Evolutionary conservation across 164 flowering plant genomes (phyloP), one percentile per base, ranked within the genome.

Genomic region (Umbellularia californica): DNA sequence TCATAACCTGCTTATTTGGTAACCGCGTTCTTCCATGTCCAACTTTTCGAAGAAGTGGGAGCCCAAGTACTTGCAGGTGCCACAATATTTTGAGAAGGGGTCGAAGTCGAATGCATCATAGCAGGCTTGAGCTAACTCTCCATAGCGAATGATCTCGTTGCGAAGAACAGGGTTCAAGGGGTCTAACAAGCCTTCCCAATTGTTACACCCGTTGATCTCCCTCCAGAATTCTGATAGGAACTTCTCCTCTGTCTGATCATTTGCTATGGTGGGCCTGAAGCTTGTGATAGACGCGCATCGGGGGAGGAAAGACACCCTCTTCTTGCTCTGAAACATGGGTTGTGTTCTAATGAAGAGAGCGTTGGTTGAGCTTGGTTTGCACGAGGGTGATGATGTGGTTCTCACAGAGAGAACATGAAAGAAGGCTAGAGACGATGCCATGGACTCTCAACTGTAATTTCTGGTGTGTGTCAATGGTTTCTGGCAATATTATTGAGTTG

Each of bases 21-120:
- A 88, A 13, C 92, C 91, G 0, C 50, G 47, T 51, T 77, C 77
- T 0, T 47, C 81, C 89, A 90, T 84, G 20, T 77, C 88, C 2
- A 90, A 80, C 67, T 72, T 76, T 1, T 85, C 81, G 75, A 92
- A 89, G 88, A 89, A 90, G 33, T 84, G 80, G 2, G 83, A 65
- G 1, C 82, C 78, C 22, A 58, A 73, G 81, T 85, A 89, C 80
- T 86, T 88, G 83, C 94, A 88, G 3, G 86, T 85, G 5, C 95
- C 93, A 65, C 93, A 89, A 78, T 87, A 88, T 73, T 85, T 88
- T 71, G 97, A 92, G 78, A 79, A 84, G 50, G 90, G 91, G 70
- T 92, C 89, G 71, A 84, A 87, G 76, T 92, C 94, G 81, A 92
- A 92, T n/a, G 92, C 85, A 52, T 92, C 95, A 72, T 92, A 92